Percentiles rank a stretch among this genome's conserved stretches.
phyloP scores from a whole-genome alignment of 2,329 filamentous ascomycete genomes.

The Botrytis paeoniae region DNA sequence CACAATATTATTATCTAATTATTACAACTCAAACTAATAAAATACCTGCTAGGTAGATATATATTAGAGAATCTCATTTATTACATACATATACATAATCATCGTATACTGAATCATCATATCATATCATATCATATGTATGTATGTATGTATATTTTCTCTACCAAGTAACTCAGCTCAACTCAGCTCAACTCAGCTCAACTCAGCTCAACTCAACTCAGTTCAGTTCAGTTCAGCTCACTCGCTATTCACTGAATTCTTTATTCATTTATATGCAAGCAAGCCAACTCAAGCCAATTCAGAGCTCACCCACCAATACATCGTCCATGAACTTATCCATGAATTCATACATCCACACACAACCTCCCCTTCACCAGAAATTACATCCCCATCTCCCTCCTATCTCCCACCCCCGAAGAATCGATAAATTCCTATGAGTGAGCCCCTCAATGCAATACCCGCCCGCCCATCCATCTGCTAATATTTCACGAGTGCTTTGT shows the following conservation, averaged over 20 bases:
- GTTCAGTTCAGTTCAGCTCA: neutral
- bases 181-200: neutral
- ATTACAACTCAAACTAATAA: neutral
- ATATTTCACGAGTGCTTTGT: neutral
- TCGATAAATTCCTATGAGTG: neutral
- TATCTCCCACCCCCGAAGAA: neutral
- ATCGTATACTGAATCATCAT: neutral
- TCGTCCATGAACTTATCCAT: too few relatives aligned
- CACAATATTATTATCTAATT: too few relatives aligned
- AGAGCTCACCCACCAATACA: too few relatives aligned
- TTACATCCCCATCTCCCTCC: neutral
- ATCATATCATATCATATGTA: neutral
- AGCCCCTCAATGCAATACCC: neutral
- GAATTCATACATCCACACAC: too few relatives aligned
- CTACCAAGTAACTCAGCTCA: neutral
- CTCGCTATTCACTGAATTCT: neutral
- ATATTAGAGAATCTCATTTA: neutral
- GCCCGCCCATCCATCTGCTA: neutral
- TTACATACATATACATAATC: too few relatives aligned
- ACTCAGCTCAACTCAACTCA: neutral
- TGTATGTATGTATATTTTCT: neutral
- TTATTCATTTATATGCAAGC: neutral
- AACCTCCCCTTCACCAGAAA: neutral
- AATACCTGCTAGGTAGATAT: neutral
- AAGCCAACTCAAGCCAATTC: too few relatives aligned